These are phyloP conservation scores for Phytophthora cajani DNA, from an alignment of 352 stramenopile genomes.

Conservation along the genomic window DNA sequence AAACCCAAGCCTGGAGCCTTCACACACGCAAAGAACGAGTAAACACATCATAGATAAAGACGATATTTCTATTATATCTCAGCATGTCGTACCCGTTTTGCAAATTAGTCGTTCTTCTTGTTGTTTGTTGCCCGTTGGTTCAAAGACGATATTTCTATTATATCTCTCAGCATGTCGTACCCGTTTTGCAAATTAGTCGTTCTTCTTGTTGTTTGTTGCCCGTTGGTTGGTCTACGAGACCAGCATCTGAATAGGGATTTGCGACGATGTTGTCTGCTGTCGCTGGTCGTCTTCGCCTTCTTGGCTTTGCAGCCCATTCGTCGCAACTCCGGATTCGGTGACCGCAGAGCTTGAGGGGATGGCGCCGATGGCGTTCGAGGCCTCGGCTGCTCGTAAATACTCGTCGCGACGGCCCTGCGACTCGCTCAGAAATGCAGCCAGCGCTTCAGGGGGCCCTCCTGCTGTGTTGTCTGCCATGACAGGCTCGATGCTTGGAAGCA, in stretches of 20 bases:
- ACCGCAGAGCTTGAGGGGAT: not conserved
- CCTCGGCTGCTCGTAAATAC: conserved; percentile 48
- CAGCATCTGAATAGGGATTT: conserved; percentile 75
- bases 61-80: conserved; percentile 16
- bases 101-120: conserved; percentile 13
- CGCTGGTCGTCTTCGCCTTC: conserved; percentile 17
- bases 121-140: not conserved
- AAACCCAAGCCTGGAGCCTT: conserved; percentile 66
- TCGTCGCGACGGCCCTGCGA: conserved; percentile 51
- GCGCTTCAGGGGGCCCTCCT: conserved; percentile 20
- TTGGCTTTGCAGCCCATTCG: conserved; percentile 17
- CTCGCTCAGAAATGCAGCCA: conserved; percentile 39
- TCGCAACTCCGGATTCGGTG: conserved; percentile 6
- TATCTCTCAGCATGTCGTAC: conserved; percentile 12
- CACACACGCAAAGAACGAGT: conserved; percentile 66
- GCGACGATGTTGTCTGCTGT: conserved; percentile 36
- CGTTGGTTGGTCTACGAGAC: conserved; percentile 52
- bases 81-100: conserved; percentile 11
- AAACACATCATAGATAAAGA: conserved; percentile 26
- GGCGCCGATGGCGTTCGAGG: conserved; percentile 32
- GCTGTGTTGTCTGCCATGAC: conserved; percentile 1
- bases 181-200: conserved; percentile 14
- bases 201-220: conserved; percentile 11
- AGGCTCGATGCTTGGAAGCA: conserved; percentile 34
- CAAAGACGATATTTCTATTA: conserved; percentile 20